Conservation (phyloP, 306 rosid genomes). For the Pachyrhizus erosus region DNA sequence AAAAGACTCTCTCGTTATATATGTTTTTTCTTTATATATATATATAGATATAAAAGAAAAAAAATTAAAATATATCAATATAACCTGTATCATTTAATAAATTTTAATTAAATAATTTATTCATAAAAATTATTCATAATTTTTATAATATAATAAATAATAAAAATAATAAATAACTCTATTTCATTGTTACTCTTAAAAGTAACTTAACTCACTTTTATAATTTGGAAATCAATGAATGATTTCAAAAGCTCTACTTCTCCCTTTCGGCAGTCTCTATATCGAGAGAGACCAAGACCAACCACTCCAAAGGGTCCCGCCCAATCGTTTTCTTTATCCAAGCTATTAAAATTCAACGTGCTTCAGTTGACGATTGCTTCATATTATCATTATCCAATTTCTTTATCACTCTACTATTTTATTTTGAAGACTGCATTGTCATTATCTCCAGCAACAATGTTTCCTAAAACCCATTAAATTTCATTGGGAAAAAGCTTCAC, state of each 20-base stretch:
- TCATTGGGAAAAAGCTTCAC: background rate
- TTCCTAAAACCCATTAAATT: background rate
- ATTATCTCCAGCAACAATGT: conserved; percentile 7
- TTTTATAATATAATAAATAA: too few relatives aligned
- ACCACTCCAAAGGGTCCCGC: background rate
- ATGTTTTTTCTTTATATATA: too few relatives aligned
- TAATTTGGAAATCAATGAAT: background rate
- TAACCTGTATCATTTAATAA: too few relatives aligned
- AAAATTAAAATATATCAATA: too few relatives aligned
- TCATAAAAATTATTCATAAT: too few relatives aligned
- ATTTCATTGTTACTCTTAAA: too few relatives aligned
- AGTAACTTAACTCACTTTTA: too few relatives aligned
- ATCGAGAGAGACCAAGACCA: background rate
- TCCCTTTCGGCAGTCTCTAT: background rate
- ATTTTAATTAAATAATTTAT: too few relatives aligned
- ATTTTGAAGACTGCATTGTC: conserved; percentile 58
- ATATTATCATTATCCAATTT: conserved; percentile 5
- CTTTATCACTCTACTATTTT: background rate
- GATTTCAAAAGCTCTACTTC: background rate
- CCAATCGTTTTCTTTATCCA: conserved; percentile 29
- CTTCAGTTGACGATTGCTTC: background rate
- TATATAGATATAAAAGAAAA: too few relatives aligned
- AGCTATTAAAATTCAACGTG: conserved; percentile 14
- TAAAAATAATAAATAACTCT: too few relatives aligned
- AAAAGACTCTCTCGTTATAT: too few relatives aligned